These are phyloP conservation scores for Asparagopsis taxiformis DNA, from an alignment of 31 red algal species.

Conservation along the genomic window DNA sequence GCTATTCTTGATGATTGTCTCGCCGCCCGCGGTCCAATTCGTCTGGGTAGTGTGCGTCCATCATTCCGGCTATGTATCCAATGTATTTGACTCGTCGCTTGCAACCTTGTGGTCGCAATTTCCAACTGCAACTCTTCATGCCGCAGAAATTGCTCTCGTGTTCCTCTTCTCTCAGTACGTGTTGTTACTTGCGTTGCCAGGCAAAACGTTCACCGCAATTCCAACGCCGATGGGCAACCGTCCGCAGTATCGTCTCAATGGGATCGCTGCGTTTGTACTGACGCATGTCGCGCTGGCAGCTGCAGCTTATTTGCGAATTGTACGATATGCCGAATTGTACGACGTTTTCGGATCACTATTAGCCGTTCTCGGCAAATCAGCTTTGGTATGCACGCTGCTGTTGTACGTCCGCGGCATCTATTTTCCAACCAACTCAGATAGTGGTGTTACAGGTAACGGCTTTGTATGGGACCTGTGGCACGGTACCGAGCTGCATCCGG, in stretches of 20 bases:
- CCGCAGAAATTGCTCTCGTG: slow-evolving; percentile 2
- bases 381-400: slow-evolving; percentile 29
- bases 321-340: slow-evolving; percentile 33
- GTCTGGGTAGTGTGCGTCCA: slow-evolving; percentile 51
- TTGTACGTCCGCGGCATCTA: slow-evolving; percentile 59
- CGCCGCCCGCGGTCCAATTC: slow-evolving; percentile 49
- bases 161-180: slow-evolving; percentile 30
- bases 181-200: slow-evolving; percentile 52
- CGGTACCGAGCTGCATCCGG: slow-evolving; percentile 88
- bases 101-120: slow-evolving; percentile 29
- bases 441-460: slow-evolving; percentile 27
- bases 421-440: slow-evolving; percentile 66
- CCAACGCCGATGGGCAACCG: slow-evolving; percentile 70
- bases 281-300: slow-evolving; percentile 17
- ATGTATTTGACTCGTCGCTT: not conserved
- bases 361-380: slow-evolving; percentile 40
- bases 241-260: slow-evolving; percentile 59
- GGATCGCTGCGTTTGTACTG: slow-evolving; percentile 53
- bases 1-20: slow-evolving; percentile 36
- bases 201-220: slow-evolving; percentile 41
- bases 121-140: slow-evolving; percentile 16
- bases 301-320: slow-evolving; percentile 8
- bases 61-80: slow-evolving; percentile 20
- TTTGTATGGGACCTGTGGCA: slow-evolving; percentile 79
- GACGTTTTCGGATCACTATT: slow-evolving; percentile 49